Base-by-base conservation (phyloP, 116 monocot genomes). In the Zostera marina region DNA sequence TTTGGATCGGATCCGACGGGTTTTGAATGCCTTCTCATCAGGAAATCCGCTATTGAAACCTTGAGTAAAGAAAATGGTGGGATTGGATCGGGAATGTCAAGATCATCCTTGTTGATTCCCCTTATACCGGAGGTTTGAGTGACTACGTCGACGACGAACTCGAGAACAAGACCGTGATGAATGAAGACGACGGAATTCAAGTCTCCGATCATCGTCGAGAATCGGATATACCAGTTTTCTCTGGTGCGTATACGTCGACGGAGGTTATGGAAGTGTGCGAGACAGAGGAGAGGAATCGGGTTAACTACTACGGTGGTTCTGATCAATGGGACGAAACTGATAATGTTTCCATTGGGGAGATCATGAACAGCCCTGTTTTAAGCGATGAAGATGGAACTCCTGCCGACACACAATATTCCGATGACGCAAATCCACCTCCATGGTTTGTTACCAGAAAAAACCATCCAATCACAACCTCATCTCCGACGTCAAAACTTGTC, bases 1-100 rank as follows among this genome's bases (percentile, higher is more conserved):
- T 92, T 92, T 71, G 92, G 92, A 20, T 70, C 71, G 16, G 92
- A 92, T 47, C 83, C 92, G 5, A 87, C 87, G 14, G 92, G 92
- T 25, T 92, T 92, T 56, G 92, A 87, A 1, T 86, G 87, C 47
- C 68, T 92, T 24, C 76, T 92, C 42, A 92, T 92, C 56, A 92
- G 83, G 73, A 92, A 87, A 57, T 92, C 87, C 0, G 83, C 80
- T 38, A 92, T 92, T 65, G 52, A 60, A 20, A 70, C 68, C 63
- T 74, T 92, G 70, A 73, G 78, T 69, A 83, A 68, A 52, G 70
- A 61, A 41, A 78, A 80, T 63, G 87, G 86, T 25, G 64, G 80
- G 38, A 83, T 87, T n/a, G 82, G 83, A 15, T 69, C 86, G 7
- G 92, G 87, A 24, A 87, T 92, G 80, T 92, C 57, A 73, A 76